Percentiles rank a stretch among this genome's conserved stretches.
Evolutionary conservation across 305 asterid species (phyloP).

Genomic region (Solanum hybrid): DNA sequence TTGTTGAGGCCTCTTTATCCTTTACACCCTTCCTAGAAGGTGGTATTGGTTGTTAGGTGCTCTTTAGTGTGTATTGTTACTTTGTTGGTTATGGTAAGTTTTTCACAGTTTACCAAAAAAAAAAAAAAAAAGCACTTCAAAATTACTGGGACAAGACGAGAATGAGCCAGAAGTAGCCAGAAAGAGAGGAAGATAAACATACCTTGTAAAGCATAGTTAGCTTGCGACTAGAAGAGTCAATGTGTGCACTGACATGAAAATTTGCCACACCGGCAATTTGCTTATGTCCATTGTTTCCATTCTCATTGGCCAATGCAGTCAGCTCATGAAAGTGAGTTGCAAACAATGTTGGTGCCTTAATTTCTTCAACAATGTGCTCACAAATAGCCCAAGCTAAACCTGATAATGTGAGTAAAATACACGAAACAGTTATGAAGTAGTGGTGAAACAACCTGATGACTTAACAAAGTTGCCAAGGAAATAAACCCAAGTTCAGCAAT

Average conservation of each 20-base stretch:
- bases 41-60: background rate
- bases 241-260: slow-evolving; percentile 95
- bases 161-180: background rate
- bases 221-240: slow-evolving; percentile 79
- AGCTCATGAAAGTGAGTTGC: slow-evolving; percentile 99
- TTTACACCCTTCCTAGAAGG: background rate
- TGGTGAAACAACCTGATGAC: background rate
- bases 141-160: background rate
- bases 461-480: background rate
- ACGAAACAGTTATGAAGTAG: background rate
- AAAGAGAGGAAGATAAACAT: slow-evolving; percentile 12
- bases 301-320: slow-evolving; percentile 72
- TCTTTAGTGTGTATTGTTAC: background rate
- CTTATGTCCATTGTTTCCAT: slow-evolving; percentile 27
- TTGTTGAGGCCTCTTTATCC: background rate
- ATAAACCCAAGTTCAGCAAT: background rate
- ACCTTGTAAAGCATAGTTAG: slow-evolving; percentile 99
- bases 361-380: slow-evolving; percentile 79
- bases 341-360: slow-evolving; percentile 85
- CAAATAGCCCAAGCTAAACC: slow-evolving; percentile 99
- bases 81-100: background rate
- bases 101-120: background rate
- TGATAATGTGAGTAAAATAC: slow-evolving; percentile 21
- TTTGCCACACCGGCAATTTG: slow-evolving; percentile 64
- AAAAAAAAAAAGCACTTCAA: background rate